Evolutionary conservation across 306 rosid species (phyloP).

Genomic region (Prunus davidiana): DNA sequence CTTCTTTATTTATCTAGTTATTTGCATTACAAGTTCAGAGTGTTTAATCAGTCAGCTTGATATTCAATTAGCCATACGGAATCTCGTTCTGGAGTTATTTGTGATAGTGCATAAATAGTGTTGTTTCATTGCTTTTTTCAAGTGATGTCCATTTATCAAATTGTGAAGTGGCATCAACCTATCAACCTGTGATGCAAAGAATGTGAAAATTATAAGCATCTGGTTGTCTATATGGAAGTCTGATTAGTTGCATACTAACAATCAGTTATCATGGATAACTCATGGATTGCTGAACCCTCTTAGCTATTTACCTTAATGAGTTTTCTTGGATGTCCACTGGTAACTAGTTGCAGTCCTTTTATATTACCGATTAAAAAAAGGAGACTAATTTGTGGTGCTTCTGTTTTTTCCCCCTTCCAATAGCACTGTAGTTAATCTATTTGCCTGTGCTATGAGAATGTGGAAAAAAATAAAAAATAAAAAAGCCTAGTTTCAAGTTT

Average conservation of each 20-base stretch:
- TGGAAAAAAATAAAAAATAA: background rate
- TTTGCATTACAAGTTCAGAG: background rate
- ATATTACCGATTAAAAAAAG: background rate
- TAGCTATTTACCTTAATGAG: background rate
- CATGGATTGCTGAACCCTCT: background rate
- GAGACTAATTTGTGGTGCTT: background rate
- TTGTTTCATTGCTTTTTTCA: background rate
- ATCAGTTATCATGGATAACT: background rate
- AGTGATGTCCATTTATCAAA: background rate
- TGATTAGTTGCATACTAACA: background rate
- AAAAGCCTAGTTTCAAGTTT: background rate
- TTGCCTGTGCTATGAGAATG: background rate
- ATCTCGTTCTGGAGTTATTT: conserved; percentile 6
- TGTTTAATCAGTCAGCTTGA: background rate
- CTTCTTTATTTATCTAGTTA: conserved; percentile 12
- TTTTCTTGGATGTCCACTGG: background rate
- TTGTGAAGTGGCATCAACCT: background rate
- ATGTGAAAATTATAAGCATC: background rate
- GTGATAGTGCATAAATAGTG: background rate
- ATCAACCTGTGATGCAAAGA: background rate
- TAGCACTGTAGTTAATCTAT: background rate
- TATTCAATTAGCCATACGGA: background rate
- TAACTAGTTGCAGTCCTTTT: background rate
- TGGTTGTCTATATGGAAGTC: background rate
- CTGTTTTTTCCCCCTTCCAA: background rate